Evolutionary conservation across 139 green algal species (phyloP), one percentile per base, ranked within the genome.

Genomic region (Coelastrella sp.): DNA sequence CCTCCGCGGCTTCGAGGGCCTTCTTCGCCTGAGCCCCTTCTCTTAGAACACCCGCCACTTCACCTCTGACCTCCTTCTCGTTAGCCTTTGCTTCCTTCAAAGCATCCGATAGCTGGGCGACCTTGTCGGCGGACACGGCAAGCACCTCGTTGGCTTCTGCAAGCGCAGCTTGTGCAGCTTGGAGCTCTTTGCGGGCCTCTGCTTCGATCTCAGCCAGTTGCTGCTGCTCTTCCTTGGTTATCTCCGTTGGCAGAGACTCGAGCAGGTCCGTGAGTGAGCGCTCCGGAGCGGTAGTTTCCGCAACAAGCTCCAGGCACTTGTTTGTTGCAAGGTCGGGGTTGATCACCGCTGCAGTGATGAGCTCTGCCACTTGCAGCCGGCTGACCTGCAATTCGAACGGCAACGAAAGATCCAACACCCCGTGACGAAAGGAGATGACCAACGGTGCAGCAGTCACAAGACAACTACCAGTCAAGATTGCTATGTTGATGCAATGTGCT

Each of bases 321-420:
- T 98, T 98, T 21, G 90, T 84, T 0, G 92, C 86, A 8, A 94
- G 72, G 0, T 89, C 89, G 17, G 92, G 89, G 71, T 88, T 90
- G 38, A 57, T 43, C 27, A 96, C 68, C 19, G 86, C 73, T 0
- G 92, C 87, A 2, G 86, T 90, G 19, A 99, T 86, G 71, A 98
- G 86, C 92, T 98, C 95, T 17, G 96, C 96, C 59, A 98, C 91
- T 88, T 98, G 94, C n/a, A 84, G 60, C 83, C 68, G 59, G 17
- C 77, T 71, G 5, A 78, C 64, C 66, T 84, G 78, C 57, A 50
- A 6, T 59, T n/a, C n/a, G n/a, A n/a, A n/a, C n/a, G n/a, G n/a
- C 13, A 11, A 57, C 48, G 48, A 15, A 11, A 57, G 48, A 23
- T 57, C 19, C 21, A 27, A 64, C 53, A 64, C 21, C 48, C 17